These are phyloP conservation scores for Sphaerulina musiva DNA, from an alignment of 2,329 filamentous ascomycete species.

Conservation along the genomic window DNA sequence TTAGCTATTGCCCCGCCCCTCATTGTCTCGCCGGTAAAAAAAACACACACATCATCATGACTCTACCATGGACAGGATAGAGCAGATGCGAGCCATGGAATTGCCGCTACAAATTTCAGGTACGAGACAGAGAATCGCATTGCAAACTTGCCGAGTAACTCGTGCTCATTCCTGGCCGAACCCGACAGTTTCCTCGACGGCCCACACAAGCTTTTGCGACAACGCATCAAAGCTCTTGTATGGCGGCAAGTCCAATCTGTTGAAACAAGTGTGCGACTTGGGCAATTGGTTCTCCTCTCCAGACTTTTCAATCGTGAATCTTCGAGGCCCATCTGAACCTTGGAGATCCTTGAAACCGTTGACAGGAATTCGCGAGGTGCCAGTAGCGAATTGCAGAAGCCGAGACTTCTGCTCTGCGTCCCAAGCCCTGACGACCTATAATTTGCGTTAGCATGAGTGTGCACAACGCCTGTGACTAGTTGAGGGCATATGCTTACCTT, in stretches of 20 bases:
- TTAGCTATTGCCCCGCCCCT: too few species aligned
- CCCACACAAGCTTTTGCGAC: constrained; percentile 86
- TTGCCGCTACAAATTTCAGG: too few species aligned
- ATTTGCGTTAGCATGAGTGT: constrained; percentile 16
- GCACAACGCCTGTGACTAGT: background rate
- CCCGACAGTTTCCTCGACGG: constrained; percentile 96
- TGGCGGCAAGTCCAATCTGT: constrained; percentile 86
- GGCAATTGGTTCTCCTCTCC: constrained; percentile 85
- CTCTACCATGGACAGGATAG: too few species aligned
- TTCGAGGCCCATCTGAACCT: constrained; percentile 86
- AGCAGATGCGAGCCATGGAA: too few species aligned
- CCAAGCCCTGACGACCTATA: constrained; percentile 77
- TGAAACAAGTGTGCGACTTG: constrained; percentile 98
- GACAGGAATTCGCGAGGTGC: constrained; percentile 94
- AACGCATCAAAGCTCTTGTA: constrained; percentile 85
- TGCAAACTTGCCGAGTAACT: too few species aligned
- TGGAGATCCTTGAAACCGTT: constrained; percentile 99
- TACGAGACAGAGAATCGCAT: too few species aligned
- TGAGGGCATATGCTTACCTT: constrained; percentile 48
- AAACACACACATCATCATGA: too few species aligned
- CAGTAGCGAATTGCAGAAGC: constrained; percentile 91
- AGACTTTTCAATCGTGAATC: constrained; percentile 97
- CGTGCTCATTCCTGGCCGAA: constrained; percentile 83
- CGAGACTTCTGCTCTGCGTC: constrained; percentile 97
- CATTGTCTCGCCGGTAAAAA: too few species aligned